Base-by-base conservation (phyloP, 2,329 filamentous ascomycete species). In the Fusarium citri region DNA sequence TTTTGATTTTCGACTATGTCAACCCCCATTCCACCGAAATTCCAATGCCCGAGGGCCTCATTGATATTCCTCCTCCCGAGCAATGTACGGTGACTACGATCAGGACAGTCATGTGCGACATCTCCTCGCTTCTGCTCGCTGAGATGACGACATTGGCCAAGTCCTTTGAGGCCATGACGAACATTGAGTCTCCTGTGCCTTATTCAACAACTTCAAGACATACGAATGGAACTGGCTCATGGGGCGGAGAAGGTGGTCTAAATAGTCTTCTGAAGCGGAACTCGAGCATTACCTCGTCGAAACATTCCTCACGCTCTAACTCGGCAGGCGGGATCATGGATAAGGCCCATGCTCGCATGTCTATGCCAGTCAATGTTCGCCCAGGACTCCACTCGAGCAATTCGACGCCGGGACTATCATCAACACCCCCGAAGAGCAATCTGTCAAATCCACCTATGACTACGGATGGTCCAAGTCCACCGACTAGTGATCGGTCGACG, bases 71-170 rank as follows among this genome's bases (percentile, higher is more conserved):
- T 18, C 88, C 91, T 1, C 82, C 83, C 22, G 86, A 90, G 59
- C 83, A 89, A 28, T 92, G 90, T 47, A 92, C 90, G 75, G 87
- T 89, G 50, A 96, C 94, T 3, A 96, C 94, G 2, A 90, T 94
- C 78, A 93, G 92, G 80, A 92, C 91, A 0, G 86, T 92, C 74
- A 90, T 95, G 87, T 94, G 92, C 76, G 91, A 94, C 77, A 87
- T 94, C 58, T 93, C 92, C 6, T 91, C 91, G 15, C 77, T 92
- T 55, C 79, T 95, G 48, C 83, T 95, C 23, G 91, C 91, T 22
- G 92, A 94, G 79, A 89, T 95, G 86, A 92, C 90, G 30, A 89
- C 88, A 2, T 84, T 93, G 62, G 92, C 91, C 60, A 93, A 88
- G 74, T 91, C 88, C 0, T 88, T 93, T 59, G 92, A 94, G 78